Percentiles rank a stretch among this genome's conserved stretches.
Evolutionary conservation across 169 alveolate genomes (phyloP).

Genomic region (Eimeria falciformis): DNA sequence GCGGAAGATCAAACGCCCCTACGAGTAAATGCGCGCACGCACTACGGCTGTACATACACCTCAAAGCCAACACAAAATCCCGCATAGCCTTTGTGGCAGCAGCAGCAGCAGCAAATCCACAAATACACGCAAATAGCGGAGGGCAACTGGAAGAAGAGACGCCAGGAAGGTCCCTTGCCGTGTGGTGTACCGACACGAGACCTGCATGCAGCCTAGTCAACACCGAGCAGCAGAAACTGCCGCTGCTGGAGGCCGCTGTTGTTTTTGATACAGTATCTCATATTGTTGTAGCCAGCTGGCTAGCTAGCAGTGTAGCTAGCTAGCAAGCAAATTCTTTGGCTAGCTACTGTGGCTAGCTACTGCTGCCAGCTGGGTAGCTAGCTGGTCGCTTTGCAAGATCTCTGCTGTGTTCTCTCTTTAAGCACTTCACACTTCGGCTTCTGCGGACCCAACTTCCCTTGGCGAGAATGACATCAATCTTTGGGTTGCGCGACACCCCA

Average conservation of each 20-base stretch:
- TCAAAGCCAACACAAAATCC: neutral
- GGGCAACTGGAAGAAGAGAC: neutral
- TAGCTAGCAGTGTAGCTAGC: neutral
- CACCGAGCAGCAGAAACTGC: neutral
- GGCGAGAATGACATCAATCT: neutral
- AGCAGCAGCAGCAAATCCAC: neutral
- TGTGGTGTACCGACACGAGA: too few species aligned
- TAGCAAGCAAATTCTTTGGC: neutral
- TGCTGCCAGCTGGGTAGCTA: too few species aligned
- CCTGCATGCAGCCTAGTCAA: too few species aligned
- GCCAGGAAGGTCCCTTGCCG: too few species aligned
- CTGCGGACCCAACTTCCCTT: neutral
- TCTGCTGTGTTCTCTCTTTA: neutral
- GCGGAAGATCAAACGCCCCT: neutral
- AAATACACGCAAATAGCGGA: neutral
- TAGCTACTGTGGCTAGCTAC: too few species aligned
- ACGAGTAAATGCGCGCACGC: neutral
- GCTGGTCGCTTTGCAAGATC: neutral
- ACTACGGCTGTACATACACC: neutral
- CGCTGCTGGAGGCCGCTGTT: neutral
- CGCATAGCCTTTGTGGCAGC: constrained; percentile 5
- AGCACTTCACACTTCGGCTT: constrained; percentile 12
- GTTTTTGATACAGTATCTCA: too few species aligned
- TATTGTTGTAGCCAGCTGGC: too few species aligned
- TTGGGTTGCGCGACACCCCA: neutral